Evolutionary conservation across 2,329 filamentous ascomycete genomes (phyloP), one percentile per base, ranked within the genome.

Genomic region (Diaporthe batatas): DNA sequence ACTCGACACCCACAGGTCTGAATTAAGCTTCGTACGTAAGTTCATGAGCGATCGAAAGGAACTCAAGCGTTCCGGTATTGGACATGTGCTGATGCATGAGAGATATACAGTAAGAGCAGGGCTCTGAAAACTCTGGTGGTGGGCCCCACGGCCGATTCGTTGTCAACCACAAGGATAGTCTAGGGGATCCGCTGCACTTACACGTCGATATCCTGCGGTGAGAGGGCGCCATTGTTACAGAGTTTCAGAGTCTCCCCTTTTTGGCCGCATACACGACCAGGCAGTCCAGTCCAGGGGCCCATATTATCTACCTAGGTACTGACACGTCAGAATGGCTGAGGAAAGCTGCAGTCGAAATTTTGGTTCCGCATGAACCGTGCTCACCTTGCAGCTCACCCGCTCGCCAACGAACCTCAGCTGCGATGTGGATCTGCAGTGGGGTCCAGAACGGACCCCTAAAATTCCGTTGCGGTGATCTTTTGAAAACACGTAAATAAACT

Each of bases 351-450:
- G 47, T 59, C 12, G 44, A 62, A 51, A 62, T 51, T 58, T 58
- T 58, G 55, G 57, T 29, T 53, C 39, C 55, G 55, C 55, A n/a
- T 70, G 55, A 70, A 47, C 68, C 68, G 68, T 70, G 68, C 68
- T 70, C 68, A 70, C 68, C 68, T 51, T 59, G 68, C 68, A 70
- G 55, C 68, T 51, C 39, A 55, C 34, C 51, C 42, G 68, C 34
- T 59, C 42, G 68, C 68, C 68, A 70, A 70, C 68, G 57, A 58
- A 70, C 47, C 55, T 49, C 44, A 47, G 16, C 32, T 70, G 68
- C 53, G 54, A 70, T 70, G 68, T 70, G 68, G 68, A 62, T 49
- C 68, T 62, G 21, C 55, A 6, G 68, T 70, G 68, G 68, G 51
- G 68, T 51, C 55, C 23, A 44, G 34, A 49, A 49, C 42, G 68